A percentile compares a stretch with the other conserved stretches of the same genome.
Conservation (phyloP, 495 filamentous ascomycete genomes). For the Tetracladium setigerum region DNA sequence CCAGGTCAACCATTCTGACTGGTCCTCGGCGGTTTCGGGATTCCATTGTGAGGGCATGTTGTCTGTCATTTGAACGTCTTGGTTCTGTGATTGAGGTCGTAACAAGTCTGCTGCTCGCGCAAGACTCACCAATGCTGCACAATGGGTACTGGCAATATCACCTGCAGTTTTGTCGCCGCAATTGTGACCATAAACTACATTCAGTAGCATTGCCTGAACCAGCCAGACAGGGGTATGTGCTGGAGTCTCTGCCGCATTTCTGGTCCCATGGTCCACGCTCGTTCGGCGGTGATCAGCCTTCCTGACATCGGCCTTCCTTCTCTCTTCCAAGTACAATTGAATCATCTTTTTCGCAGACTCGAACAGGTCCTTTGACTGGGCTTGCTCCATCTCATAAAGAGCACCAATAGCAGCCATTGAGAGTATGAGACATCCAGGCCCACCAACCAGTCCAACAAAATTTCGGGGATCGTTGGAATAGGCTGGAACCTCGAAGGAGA, state of each 20-base stretch:
- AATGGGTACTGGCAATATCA: conserved; percentile 88
- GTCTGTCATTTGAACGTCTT: conserved; percentile 34
- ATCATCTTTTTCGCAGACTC: conserved; percentile 95
- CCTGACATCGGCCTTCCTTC: conserved; percentile 81
- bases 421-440: conserved; percentile 83
- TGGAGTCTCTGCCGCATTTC: conserved; percentile 50
- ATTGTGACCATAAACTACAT: conserved; percentile 93
- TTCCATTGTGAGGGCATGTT: conserved; percentile 30
- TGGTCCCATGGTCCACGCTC: conserved; percentile 34
- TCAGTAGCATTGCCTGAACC: conserved; percentile 96
- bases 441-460: conserved; percentile 59
- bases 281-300: conserved; percentile 63
- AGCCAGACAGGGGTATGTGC: conserved; percentile 89
- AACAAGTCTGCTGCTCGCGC: conserved; percentile 79
- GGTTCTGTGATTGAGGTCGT: conserved; percentile 30
- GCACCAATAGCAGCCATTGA: conserved; percentile 96
- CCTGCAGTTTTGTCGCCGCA: conserved; percentile 86
- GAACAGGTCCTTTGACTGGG: conserved; percentile 78
- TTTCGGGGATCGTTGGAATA: conserved; percentile 48
- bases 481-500: conserved; percentile 77
- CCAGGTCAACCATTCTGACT: conserved; percentile 84
- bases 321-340: conserved; percentile 85
- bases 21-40: conserved; percentile 51
- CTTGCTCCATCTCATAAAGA: conserved; percentile 81
- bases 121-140: conserved; percentile 82